phyloP scores from a whole-genome alignment of 768 basidiomycete species.

The Termitomyces sp. region DNA sequence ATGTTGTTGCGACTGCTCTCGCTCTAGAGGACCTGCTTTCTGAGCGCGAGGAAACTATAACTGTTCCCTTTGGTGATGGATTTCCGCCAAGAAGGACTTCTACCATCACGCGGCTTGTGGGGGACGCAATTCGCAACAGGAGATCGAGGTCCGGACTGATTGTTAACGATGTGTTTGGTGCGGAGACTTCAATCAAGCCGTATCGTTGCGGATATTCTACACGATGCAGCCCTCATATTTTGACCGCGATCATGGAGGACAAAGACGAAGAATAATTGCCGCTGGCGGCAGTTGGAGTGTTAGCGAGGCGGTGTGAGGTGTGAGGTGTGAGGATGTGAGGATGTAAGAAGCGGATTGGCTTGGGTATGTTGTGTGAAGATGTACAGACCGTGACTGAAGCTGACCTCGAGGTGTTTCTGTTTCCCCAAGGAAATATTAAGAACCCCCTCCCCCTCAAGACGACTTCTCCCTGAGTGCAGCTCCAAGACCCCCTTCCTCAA shows the following conservation, averaged over 20 bases:
- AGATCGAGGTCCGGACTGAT: not conserved
- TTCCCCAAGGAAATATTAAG: not conserved
- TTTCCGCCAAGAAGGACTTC: not conserved
- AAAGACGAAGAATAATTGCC: conserved; percentile 3
- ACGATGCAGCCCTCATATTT: not conserved
- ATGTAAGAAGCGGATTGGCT: not conserved
- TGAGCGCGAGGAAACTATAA: not conserved
- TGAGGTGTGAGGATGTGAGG: not conserved
- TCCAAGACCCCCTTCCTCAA: not conserved
- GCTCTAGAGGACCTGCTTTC: not conserved
- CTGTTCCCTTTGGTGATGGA: not conserved
- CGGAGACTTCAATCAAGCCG: not conserved
- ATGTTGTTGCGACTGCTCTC: not conserved
- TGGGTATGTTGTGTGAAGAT: not conserved
- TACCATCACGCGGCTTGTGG: conserved; percentile 5
- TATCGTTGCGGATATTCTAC: not conserved
- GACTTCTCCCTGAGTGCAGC: not conserved
- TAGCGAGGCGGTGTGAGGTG: not conserved
- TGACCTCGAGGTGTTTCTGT: not conserved
- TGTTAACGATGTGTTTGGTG: not conserved
- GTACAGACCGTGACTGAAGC: not conserved
- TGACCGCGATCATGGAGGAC: not conserved
- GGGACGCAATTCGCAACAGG: not conserved
- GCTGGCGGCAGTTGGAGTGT: not conserved
- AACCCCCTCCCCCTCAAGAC: no score